phyloP scores from a whole-genome alignment of 1,139 yeast species.

The Zhuliangozyma parablackwelliae region DNA sequence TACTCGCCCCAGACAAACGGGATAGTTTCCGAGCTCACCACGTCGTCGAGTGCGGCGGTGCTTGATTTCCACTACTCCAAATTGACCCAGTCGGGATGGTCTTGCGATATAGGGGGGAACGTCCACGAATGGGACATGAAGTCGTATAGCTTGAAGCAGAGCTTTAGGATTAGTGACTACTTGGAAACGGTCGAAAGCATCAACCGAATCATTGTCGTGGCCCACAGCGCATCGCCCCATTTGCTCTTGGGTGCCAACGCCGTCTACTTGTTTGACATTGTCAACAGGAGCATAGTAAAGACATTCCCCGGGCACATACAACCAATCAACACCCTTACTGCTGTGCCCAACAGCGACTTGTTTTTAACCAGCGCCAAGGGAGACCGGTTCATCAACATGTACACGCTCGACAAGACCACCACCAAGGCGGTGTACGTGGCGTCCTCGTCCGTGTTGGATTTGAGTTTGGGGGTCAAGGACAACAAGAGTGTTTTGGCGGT shows the following conservation, averaged over 20 bases:
- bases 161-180: conserved; percentile 39
- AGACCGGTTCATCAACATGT: conserved; percentile 76
- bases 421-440: conserved; percentile 59
- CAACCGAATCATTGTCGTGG: conserved; percentile 31
- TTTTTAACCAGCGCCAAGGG: conserved; percentile 67
- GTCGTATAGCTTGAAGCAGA: conserved; percentile 35
- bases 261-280: conserved; percentile 46
- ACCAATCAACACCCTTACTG: conserved; percentile 48
- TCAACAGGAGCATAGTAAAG: conserved; percentile 30
- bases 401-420: conserved; percentile 43
- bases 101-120: conserved; percentile 59
- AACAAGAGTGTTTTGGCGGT: conserved; percentile 46
- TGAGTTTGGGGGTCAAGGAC: conserved; percentile 34
- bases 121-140: conserved; percentile 62
- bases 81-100: conserved; percentile 49
- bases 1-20: conserved; percentile 67
- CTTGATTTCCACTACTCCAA: conserved; percentile 47
- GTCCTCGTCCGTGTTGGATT: conserved; percentile 50
- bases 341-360: conserved; percentile 33
- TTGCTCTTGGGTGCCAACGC: conserved; percentile 64
- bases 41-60: conserved; percentile 50
- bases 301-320: conserved; percentile 74
- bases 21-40: conserved; percentile 46
- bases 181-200: conserved; percentile 32
- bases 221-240: conserved; percentile 35